Conservation (phyloP, 139 green algal genomes). For the Diplosphaera chodatii region DNA sequence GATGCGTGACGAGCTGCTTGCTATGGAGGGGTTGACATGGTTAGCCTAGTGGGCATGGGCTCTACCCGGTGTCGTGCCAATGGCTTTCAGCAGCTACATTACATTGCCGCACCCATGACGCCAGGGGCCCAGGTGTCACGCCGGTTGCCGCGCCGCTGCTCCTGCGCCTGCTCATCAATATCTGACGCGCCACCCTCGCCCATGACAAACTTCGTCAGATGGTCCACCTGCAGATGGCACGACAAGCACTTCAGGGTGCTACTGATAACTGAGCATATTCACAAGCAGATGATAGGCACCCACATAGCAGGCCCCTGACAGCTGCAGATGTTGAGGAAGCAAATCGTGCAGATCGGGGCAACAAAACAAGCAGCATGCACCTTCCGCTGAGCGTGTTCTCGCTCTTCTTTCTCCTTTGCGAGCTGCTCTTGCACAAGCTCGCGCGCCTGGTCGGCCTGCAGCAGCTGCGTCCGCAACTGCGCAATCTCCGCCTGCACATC, state of each 20-base stretch:
- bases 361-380: no score
- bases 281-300: no score
- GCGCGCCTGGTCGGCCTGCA: conserved; percentile 79
- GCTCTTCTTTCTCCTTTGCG: conserved; percentile 63
- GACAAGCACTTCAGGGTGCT: no score
- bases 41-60: no score
- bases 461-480: conserved; percentile 51
- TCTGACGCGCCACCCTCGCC: conserved; percentile 11
- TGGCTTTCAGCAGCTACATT: no score
- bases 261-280: no score
- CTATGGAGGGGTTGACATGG: no score
- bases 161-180: conserved; percentile 12
- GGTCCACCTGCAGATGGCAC: conserved; percentile 33
- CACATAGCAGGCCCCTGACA: no score
- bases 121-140: conserved; percentile 45
- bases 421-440: conserved; percentile 63
- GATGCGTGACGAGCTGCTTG: no score
- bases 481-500: conserved; percentile 43
- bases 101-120: conserved; percentile 3
- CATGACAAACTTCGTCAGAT: conserved; percentile 44
- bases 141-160: conserved; percentile 23
- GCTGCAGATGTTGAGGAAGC: no score
- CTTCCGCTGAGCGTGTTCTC: conserved; percentile 71
- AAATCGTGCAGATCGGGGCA: no score
- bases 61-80: no score